phyloP scores from a whole-genome alignment of 345 rosid species.

The Lepidium aucheri region DNA sequence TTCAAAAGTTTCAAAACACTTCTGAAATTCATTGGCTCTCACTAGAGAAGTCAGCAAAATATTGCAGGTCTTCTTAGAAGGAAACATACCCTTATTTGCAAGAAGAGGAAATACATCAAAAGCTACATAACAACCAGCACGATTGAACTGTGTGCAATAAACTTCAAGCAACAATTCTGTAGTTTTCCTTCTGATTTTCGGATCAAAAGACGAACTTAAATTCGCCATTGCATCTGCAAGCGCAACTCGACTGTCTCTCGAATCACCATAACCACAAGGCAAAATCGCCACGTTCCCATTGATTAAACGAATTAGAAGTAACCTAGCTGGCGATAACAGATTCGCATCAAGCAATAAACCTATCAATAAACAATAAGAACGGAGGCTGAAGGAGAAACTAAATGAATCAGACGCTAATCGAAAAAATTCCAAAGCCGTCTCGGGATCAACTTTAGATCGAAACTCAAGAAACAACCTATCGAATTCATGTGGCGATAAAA shows the following conservation, averaged over 20 bases:
- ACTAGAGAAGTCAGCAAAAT: conserved; percentile 53
- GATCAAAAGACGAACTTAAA: conserved; percentile 28
- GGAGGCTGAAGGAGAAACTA: conserved; percentile 53
- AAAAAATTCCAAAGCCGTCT: conserved; percentile 58
- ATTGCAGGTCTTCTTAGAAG: conserved; percentile 55
- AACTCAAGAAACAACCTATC: conserved; percentile 38
- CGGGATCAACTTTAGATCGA: conserved; percentile 43
- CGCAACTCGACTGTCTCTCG: conserved; percentile 27
- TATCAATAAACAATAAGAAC: conserved; percentile 59
- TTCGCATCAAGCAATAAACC: conserved; percentile 41
- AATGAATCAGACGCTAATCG: conserved; percentile 45
- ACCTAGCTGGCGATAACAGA: conserved; percentile 46
- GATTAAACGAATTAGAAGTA: conserved; percentile 56
- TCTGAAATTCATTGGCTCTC: conserved; percentile 47
- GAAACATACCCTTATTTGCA: conserved; percentile 44
- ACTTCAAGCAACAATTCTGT: conserved; percentile 57
- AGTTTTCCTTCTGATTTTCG: conserved; percentile 19
- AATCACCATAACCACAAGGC: neutral
- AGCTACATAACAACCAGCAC: conserved; percentile 40
- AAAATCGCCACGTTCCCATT: conserved; percentile 42
- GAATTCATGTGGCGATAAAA: conserved; percentile 48
- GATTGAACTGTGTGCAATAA: conserved; percentile 53
- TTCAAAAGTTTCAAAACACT: conserved; percentile 45
- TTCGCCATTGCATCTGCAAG: conserved; percentile 41
- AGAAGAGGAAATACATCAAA: conserved; percentile 42